These are phyloP conservation scores for Lepiota brunneoincarnata DNA, from an alignment of 768 basidiomycete species.

Conservation along the genomic window DNA sequence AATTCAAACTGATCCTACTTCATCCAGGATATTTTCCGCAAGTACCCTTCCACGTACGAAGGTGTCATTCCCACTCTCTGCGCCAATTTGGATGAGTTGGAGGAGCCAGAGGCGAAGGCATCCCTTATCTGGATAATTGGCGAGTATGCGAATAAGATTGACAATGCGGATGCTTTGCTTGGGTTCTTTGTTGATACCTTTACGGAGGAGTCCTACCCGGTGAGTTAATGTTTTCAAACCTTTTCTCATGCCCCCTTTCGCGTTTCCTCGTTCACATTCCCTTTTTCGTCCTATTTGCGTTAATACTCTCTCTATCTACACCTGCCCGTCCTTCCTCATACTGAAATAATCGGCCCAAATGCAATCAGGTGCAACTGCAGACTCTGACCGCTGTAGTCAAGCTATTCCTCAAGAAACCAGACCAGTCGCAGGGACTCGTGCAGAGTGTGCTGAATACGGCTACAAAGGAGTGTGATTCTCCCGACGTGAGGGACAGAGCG, in stretches of 20 bases:
- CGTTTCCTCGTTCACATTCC: background rate
- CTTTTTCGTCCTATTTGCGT: background rate
- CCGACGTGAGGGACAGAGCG: conserved; percentile 94
- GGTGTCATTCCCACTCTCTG: conserved; percentile 95
- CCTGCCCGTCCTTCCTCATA: background rate
- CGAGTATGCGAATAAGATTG: conserved; percentile 96
- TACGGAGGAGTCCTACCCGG: conserved; percentile 90
- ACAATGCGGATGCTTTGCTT: conserved; percentile 93
- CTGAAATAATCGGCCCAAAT: too few species aligned
- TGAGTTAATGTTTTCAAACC: conserved; percentile 30
- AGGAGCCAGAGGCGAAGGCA: conserved; percentile 97
- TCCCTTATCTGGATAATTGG: conserved; percentile 99
- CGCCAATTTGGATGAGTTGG: conserved; percentile 91
- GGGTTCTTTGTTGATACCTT: conserved; percentile 90
- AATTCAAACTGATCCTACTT: background rate
- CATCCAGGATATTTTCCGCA: conserved; percentile 91
- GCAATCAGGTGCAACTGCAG: conserved; percentile 62
- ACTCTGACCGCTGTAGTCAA: conserved; percentile 96
- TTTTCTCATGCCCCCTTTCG: background rate
- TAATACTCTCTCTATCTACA: background rate
- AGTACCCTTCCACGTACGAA: conserved; percentile 95
- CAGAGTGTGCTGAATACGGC: conserved; percentile 91
- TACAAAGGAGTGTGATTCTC: conserved; percentile 95
- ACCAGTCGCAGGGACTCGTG: conserved; percentile 87
- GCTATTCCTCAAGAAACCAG: conserved; percentile 93